Evolutionary conservation across 331 rosid genomes (phyloP).

Genomic region (Pyracantha coccinea): DNA sequence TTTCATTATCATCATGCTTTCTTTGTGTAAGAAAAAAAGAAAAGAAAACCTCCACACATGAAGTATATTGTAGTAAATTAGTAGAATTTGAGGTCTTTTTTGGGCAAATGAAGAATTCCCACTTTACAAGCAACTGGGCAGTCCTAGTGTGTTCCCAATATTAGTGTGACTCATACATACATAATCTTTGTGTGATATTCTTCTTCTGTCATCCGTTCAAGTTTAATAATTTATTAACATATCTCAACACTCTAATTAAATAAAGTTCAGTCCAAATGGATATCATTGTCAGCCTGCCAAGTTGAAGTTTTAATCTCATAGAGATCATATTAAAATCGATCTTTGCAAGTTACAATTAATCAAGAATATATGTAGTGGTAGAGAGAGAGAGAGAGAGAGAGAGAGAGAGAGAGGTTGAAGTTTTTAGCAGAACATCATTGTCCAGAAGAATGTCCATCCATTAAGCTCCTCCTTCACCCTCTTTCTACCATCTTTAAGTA

Average conservation of each 20-base stretch:
- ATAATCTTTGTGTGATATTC: neutral
- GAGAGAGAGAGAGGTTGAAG: too few relatives aligned
- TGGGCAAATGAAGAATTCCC: neutral
- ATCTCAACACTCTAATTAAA: neutral
- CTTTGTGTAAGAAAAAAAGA: neutral
- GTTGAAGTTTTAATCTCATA: neutral
- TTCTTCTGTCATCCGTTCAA: neutral
- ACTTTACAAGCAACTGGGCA: neutral
- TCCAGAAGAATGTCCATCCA: too few relatives aligned
- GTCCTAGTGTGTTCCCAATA: neutral
- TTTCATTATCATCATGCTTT: too few relatives aligned
- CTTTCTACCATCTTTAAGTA: neutral
- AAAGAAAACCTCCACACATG: too few relatives aligned
- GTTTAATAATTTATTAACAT: neutral
- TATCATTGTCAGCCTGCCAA: neutral
- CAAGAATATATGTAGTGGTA: too few relatives aligned
- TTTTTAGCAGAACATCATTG: too few relatives aligned
- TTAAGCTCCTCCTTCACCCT: neutral
- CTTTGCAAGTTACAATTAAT: neutral
- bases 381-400: too few relatives aligned
- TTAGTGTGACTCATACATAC: neutral
- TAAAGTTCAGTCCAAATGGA: neutral
- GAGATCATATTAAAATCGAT: neutral
- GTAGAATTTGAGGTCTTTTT: neutral
- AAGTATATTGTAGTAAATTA: too few relatives aligned